Evolutionary conservation across 441 rosid genomes (phyloP).

Genomic region (Brassica balearica): DNA sequence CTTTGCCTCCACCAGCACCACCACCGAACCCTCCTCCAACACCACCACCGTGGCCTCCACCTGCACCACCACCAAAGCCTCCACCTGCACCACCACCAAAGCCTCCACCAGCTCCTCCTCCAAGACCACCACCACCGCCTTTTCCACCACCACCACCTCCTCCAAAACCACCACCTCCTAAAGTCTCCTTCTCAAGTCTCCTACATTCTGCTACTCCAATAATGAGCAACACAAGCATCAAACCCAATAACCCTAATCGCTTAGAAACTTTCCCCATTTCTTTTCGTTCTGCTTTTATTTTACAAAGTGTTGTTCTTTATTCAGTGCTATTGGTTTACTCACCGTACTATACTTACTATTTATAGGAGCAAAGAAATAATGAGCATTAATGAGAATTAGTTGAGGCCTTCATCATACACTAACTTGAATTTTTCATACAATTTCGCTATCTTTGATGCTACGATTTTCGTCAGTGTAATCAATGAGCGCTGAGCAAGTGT

Average conservation of each 20-base stretch:
- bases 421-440: constrained; percentile 17
- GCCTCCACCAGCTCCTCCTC: constrained; percentile 43
- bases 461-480: constrained; percentile 26
- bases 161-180: constrained; percentile 45
- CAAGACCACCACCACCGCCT: constrained; percentile 44
- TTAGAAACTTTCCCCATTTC: constrained; percentile 57
- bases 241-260: constrained; percentile 38
- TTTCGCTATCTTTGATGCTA: constrained; percentile 36
- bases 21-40: constrained; percentile 41
- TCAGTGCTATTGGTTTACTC: constrained; percentile 24
- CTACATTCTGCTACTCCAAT: constrained; percentile 61
- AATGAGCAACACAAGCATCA: constrained; percentile 51
- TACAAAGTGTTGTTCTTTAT: constrained; percentile 29
- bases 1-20: constrained; percentile 41
- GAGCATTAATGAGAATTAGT: constrained; percentile 41
- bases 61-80: constrained; percentile 38
- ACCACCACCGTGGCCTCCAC: constrained; percentile 34
- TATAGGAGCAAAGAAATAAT: constrained; percentile 19
- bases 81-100: constrained; percentile 42
- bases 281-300: constrained; percentile 1
- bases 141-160: constrained; percentile 43
- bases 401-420: constrained; percentile 37
- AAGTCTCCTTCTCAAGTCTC: constrained; percentile 49
- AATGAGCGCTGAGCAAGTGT: constrained; percentile 33
- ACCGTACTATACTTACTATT: constrained; percentile 6